phyloP scores from a whole-genome alignment of 179 eudicot genomes.

The Spergularia azorica region DNA sequence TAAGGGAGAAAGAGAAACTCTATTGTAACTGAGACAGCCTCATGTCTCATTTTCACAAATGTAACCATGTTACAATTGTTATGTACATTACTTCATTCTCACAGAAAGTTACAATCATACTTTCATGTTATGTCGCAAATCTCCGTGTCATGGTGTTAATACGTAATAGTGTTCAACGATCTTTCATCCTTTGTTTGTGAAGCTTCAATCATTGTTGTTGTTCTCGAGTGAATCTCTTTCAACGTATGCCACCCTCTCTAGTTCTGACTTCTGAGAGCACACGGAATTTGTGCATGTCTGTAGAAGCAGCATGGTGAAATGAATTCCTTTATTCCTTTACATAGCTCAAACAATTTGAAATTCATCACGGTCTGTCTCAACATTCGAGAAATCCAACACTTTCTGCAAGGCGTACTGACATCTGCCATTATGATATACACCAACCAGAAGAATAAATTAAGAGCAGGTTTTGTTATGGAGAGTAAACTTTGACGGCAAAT shows the following conservation, averaged over 20 bases:
- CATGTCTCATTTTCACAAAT: no score
- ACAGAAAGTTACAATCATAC: background rate
- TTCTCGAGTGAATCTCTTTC: background rate
- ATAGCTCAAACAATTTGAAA: slow-evolving; percentile 23
- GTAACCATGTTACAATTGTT: no score
- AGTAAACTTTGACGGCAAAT: background rate
- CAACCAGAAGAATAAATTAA: background rate
- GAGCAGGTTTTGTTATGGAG: background rate
- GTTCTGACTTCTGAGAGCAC: background rate
- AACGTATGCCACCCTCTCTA: background rate
- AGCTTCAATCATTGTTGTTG: background rate
- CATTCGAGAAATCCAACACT: slow-evolving; percentile 33
- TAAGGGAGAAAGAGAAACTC: no score
- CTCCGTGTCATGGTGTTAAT: background rate
- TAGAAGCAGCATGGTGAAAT: background rate
- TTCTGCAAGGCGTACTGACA: slow-evolving; percentile 39
- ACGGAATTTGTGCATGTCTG: background rate
- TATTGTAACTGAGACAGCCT: no score
- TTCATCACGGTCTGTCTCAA: slow-evolving; percentile 7
- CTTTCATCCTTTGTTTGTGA: background rate
- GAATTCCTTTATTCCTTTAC: background rate
- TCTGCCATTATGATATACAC: slow-evolving; percentile 13
- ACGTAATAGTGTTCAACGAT: background rate
- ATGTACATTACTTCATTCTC: background rate
- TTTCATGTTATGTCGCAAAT: background rate